Base-by-base conservation (phyloP, 257 asterid genomes). In the Penstemon davidsonii region DNA sequence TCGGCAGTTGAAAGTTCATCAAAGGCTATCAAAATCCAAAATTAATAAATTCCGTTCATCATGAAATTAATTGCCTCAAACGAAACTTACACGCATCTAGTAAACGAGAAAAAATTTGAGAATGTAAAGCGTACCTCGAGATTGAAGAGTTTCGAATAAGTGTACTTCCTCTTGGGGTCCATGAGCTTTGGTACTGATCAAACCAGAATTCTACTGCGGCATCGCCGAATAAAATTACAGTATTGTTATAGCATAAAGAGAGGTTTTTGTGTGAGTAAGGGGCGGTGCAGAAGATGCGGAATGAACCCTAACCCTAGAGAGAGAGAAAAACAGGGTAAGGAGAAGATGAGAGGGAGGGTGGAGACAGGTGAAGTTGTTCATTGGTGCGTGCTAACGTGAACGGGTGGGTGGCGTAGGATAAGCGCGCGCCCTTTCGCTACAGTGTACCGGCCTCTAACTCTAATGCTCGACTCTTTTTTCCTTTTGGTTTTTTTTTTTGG, bases 1-100 rank as follows among this genome's bases (percentile, higher is more conserved):
- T 95, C 66, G 97, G 99, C 84, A 94, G 94, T 79, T 83, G 95
- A 81, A 84, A 94, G 85, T 82, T 91, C 90, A 84, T 84, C 92
- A 94, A 82, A 64, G 97, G 85, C 99, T 94, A 81, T 69, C 74
- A 68, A 78, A 55, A 74, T 63, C 61, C 68, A 63, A 54, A 66
- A 67, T 18, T 52, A 13, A 52, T 13, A 60, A 80, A 62, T 15
- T 15, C 55, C 68, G 51, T 61, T 69, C 44, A 61, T 13, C 37
- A 5, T n/a, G 47, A 58, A 7, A 19, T 12, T 12, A 43, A 4
- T 4, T 18, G 45, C 8, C 25, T 61, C 8, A 42, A 10, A 59
- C 69, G 66, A 38, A 60, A 62, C 67, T 64, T 74, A 62, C 69
- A 55, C 13, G 46, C 65, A 74, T 51, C 62, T 71, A 69, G 64